Base-by-base conservation (phyloP, 179 eudicot genomes). In the Silene coronaria region DNA sequence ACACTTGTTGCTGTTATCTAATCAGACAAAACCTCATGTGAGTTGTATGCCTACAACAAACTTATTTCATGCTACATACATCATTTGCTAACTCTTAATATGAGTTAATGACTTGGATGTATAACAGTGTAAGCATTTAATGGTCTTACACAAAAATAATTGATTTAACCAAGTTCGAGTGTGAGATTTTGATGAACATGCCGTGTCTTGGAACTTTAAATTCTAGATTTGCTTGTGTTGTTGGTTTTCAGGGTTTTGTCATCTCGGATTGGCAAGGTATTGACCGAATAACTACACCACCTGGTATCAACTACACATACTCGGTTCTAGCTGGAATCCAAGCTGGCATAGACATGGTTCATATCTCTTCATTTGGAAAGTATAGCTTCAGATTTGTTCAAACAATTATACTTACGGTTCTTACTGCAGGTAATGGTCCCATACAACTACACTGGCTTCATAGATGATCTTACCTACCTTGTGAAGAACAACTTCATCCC, bases 301-400 rank as follows among this genome's bases (percentile, higher is more conserved):
- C 78, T 67, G 80, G 79, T 62, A 77, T 84, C 74, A 85, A 85
- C 75, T 85, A 83, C 73, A 81, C 84, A 9, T 79, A 79, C 74
- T 85, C 88, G 0, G 81, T 85, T 55, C 66, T 85, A 57, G 77
- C 77, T 55, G 86, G 83, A 59, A 75, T 85, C 62, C 86, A 85
- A 71, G 88, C 88, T 70, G 88, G 88, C 74, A 81, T 85, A 70
- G 88, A 85, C 84, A 85, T 85, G 88, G 88, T 85, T 71, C 26
- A 77, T 55, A 17, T 70, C 71, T 74, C 67, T 63, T 66, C 65
- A 32, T 51, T 28, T 32, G 19, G 14, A 48, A 61, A 34, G 10
- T 42, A 69, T 51, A 38, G 26, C 36, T 21, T 75, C 26, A 16
- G 10, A 9, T 70, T 70, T 32, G 36, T 46, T 22, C 27, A 21